Evolutionary conservation across 1,284 basidiomycete species (phyloP), one percentile per base, ranked within the genome.

Genomic region (Rhizoctonia solani): DNA sequence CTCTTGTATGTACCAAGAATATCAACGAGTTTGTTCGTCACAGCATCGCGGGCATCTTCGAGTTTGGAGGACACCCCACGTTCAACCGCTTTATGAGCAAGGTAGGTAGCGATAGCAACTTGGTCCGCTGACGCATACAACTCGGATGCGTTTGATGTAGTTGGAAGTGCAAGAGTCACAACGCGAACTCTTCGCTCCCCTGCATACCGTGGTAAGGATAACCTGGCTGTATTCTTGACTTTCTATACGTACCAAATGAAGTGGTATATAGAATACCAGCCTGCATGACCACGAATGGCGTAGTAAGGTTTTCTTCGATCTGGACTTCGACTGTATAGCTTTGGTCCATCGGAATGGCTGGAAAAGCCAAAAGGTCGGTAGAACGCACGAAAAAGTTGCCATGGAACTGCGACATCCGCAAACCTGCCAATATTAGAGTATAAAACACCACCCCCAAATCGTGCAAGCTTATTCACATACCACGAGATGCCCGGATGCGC

Each of bases 341-440:
- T 78, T 98, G 94, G 75, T 99, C 95, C 73, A 93, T 87, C 9
- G 97, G 95, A 16, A 99, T 96, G 16, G 95, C 90, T 1, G 97
- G 96, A 83, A 99, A 90, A 2, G 96, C 95, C 34, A 99, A 85
- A 37, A 99, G 83, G 79, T 99, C 97, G 34, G 96, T 98, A 11
- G 95, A 98, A 56, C 97, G 89, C 61, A 98, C 95, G 77, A 99
- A 99, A 82, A 99, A 99, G 83, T 99, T 99, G 72, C 97, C 97
- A 74, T 99, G 95, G 90, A 98, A 99, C 1, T 93, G 93, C 4
- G 94, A 89, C 89, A 98, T 95, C 68, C 97, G 90, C 66, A 99
- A 81, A 68, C 95, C 92, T 89, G 66, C 4, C 1, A 27, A 4
- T 72, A 21, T 71, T 69, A 59, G n/a, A 54, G 46, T 13, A 50